phyloP scores from a whole-genome alignment of 257 asterid species.

The Voacanga thouarsii region DNA sequence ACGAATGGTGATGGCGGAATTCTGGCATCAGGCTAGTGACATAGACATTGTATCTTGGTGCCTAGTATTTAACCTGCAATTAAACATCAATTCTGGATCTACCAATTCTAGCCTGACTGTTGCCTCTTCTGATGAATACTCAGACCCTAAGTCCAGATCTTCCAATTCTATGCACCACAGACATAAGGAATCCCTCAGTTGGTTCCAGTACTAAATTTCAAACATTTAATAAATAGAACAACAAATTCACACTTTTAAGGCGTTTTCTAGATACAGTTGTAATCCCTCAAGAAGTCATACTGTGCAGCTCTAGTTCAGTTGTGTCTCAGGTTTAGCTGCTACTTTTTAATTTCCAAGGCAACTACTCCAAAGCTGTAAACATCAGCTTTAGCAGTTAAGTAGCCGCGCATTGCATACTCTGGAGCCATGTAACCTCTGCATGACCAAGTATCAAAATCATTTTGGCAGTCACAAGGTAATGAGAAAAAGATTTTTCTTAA shows the following conservation, averaged over 20 bases:
- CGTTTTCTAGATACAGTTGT: constrained; percentile 7
- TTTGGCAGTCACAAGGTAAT: neutral
- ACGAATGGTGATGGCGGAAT: no score
- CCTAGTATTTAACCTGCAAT: no score
- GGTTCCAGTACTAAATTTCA: neutral
- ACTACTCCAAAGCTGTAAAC: constrained; percentile 98
- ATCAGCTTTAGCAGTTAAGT: constrained; percentile 79
- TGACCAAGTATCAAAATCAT: no score
- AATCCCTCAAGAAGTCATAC: constrained; percentile 14
- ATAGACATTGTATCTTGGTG: no score
- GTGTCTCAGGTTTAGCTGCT: constrained; percentile 18
- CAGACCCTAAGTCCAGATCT: no score
- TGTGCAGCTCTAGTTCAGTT: neutral
- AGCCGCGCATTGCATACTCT: constrained; percentile 89
- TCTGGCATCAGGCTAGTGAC: no score
- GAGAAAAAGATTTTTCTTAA: neutral
- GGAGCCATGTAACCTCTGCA: constrained; percentile 98
- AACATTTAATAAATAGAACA: neutral
- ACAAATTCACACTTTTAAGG: neutral
- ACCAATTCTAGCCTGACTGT: no score
- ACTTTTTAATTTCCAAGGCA: constrained; percentile 37
- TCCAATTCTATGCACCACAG: neutral
- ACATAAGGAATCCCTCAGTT: neutral
- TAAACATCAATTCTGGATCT: no score
- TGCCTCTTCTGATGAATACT: no score